Conservation (phyloP, 805 yeast species). For the Cyberlindnera misumaiensis region DNA sequence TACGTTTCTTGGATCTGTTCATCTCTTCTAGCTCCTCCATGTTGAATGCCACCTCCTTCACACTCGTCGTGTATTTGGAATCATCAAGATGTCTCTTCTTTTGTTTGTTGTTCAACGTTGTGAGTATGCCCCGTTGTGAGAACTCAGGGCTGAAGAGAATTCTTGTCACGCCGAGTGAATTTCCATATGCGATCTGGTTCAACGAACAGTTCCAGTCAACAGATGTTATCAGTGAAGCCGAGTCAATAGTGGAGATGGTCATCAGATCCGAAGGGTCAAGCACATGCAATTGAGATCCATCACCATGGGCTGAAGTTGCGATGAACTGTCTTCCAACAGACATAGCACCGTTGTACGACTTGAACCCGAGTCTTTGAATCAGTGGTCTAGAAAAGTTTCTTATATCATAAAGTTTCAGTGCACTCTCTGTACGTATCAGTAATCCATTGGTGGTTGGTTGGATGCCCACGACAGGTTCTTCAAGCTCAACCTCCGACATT, state of each 20-base stretch:
- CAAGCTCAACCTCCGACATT: not conserved
- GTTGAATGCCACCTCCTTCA: slow-evolving; percentile 12
- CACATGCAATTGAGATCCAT: slow-evolving; percentile 8
- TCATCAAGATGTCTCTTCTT: slow-evolving; percentile 16
- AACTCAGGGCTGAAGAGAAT: slow-evolving; percentile 15
- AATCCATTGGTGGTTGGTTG: not conserved
- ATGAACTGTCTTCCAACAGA: slow-evolving; percentile 1
- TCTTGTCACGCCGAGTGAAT: slow-evolving; percentile 6
- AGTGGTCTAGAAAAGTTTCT: slow-evolving; percentile 15
- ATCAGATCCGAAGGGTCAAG: slow-evolving; percentile 18
- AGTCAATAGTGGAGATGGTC: slow-evolving; percentile 5
- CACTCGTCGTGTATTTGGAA: slow-evolving; percentile 4
- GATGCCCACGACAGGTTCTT: not conserved
- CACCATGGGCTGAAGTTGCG: not conserved
- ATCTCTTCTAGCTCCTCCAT: slow-evolving; percentile 15
- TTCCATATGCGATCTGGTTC: slow-evolving; percentile 22
- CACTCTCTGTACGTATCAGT: not conserved
- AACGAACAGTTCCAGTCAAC: slow-evolving; percentile 17
- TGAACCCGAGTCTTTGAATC: slow-evolving; percentile 10
- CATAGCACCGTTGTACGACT: slow-evolving; percentile 5
- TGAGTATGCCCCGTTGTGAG: slow-evolving; percentile 18
- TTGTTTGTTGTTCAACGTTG: slow-evolving; percentile 14
- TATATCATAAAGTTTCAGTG: slow-evolving; percentile 15
- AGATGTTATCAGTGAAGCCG: slow-evolving; percentile 8
- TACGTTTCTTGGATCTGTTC: slow-evolving; percentile 9